Percentiles rank a stretch among this genome's conserved stretches.
Conservation (phyloP, 208 protist species). For the Leptomonas pyrrhocoris region DNA sequence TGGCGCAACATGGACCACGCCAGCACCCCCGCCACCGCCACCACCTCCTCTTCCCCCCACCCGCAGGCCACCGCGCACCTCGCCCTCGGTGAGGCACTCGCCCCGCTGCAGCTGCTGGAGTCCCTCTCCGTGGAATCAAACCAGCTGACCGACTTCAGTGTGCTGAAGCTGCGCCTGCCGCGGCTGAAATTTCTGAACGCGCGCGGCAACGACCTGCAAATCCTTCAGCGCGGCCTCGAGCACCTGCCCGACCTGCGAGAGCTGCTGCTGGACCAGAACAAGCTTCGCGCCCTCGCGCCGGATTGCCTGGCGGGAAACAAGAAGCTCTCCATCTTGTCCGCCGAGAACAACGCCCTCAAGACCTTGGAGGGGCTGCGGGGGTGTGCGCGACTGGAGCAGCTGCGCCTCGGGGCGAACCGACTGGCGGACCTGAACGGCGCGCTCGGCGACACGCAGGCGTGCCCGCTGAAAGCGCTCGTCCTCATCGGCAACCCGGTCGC, state of each 20-base stretch:
- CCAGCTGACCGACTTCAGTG: slow-evolving; percentile 66
- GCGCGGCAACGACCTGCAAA: slow-evolving; percentile 85
- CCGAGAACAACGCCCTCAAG: slow-evolving; percentile 82
- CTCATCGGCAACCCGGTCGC: slow-evolving; percentile 78
- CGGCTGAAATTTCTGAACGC: slow-evolving; percentile 87
- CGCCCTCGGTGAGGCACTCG: slow-evolving; percentile 55
- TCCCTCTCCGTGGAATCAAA: slow-evolving; percentile 90
- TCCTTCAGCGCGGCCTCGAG: slow-evolving; percentile 79
- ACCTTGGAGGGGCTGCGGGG: slow-evolving; percentile 57
- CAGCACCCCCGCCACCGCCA: not conserved
- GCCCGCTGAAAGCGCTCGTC: slow-evolving; percentile 35
- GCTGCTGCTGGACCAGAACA: slow-evolving; percentile 92
- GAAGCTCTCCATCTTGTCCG: slow-evolving; percentile 66
- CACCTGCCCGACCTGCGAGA: slow-evolving; percentile 81
- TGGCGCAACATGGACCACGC: slow-evolving; percentile 23
- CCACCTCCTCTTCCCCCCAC: not conserved
- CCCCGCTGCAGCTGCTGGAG: slow-evolving; percentile 54
- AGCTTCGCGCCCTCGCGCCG: slow-evolving; percentile 58
- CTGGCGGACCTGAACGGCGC: slow-evolving; percentile 63
- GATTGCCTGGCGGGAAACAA: slow-evolving; percentile 62
- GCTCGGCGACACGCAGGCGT: slow-evolving; percentile 45
- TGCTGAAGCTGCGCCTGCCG: slow-evolving; percentile 57
- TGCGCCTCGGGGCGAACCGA: slow-evolving; percentile 76
- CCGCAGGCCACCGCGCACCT: slow-evolving; percentile 5
- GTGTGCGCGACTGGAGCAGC: slow-evolving; percentile 47